Evolutionary conservation across 2,329 filamentous ascomycete species (phyloP).

Genomic region (Trichoderma sp.): DNA sequence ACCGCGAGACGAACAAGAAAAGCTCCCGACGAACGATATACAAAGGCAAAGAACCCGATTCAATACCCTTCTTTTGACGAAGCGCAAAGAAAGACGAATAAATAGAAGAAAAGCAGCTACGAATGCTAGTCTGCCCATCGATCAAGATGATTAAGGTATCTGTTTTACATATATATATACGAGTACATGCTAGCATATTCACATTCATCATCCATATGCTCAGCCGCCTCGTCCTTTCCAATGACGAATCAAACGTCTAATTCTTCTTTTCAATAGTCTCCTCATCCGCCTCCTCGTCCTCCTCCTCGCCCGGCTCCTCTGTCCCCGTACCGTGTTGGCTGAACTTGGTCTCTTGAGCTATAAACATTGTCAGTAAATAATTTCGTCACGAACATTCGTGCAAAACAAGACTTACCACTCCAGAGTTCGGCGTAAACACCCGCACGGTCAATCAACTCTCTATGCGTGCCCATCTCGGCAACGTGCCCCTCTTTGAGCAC

Average conservation of each 20-base stretch:
- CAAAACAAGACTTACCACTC: slow-evolving; percentile 59
- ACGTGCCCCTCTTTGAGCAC: slow-evolving; percentile 81
- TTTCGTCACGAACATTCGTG: not conserved
- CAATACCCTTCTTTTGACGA: not conserved
- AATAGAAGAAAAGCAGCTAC: not conserved
- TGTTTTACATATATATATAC: not conserved
- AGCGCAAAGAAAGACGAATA: not conserved
- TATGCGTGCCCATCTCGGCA: slow-evolving; percentile 86
- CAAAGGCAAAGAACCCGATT: not conserved
- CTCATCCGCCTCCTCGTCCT: slow-evolving; percentile 27
- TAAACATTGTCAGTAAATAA: not conserved
- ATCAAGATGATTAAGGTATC: not conserved
- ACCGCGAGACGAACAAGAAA: not conserved
- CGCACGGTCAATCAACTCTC: slow-evolving; percentile 71
- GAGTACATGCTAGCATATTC: not conserved
- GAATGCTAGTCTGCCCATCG: not conserved
- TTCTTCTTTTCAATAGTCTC: slow-evolving; percentile 18
- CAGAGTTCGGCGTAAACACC: slow-evolving; percentile 87
- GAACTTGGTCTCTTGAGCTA: slow-evolving; percentile 62
- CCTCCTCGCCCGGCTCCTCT: slow-evolving; percentile 29
- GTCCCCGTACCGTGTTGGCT: slow-evolving; percentile 45
- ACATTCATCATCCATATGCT: not conserved
- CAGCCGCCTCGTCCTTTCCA: not conserved
- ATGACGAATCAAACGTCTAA: slow-evolving; percentile 13
- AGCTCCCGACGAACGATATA: not conserved